Evolutionary conservation across 2,329 filamentous ascomycete genomes (phyloP), one percentile per base, ranked within the genome.

Genomic region (Colletotrichum sp.): DNA sequence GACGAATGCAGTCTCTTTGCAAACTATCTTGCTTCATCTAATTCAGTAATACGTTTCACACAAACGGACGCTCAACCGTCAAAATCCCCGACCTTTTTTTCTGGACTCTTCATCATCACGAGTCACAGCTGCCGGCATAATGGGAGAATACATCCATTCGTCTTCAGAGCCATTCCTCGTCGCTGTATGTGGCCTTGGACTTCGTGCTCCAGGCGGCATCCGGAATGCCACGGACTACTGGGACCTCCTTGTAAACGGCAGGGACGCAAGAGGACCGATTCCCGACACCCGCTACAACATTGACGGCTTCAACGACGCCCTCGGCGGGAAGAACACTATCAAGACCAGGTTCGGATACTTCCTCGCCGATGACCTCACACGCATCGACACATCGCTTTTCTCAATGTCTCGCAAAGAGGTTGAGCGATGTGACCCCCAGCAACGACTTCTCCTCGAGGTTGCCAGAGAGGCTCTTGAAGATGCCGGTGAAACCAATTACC

Each of bases 351-450:
- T 52, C 0, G 43, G 43, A 24, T 52, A 52, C 43, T 52, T 52
- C 43, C 43, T 52, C 12, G 7, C 43, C n/a, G 43, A 52, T 24
- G 43, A 52, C 2, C 43, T 52, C 43, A 52, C 43, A 0, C 43
- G 43, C 6, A 52, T 83, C 24, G 83, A 85, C 69, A 71, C 80
- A 1, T 79, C 78, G 2, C 83, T 84, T 71, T 84, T 82, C 70
- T 79, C 77, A 3, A 80, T 84, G 78, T 78, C 66, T 16, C 77
- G n/a, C 28, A 66, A 74, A 10, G 82, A 83, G 63, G 78, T 79
- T 5, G 79, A 59, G 18, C 21, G 34, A 6, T 68, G 65, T n/a
- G 71, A 76, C 36, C 74, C 74, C 0, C 71, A 76, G 59, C 74
- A 76, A 15, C 64, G 74, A 12, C 26, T 69, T 0, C 26, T 73